Conservation (phyloP, 371 early-diverging fungal genomes). For the Rhizopus sp. region DNA sequence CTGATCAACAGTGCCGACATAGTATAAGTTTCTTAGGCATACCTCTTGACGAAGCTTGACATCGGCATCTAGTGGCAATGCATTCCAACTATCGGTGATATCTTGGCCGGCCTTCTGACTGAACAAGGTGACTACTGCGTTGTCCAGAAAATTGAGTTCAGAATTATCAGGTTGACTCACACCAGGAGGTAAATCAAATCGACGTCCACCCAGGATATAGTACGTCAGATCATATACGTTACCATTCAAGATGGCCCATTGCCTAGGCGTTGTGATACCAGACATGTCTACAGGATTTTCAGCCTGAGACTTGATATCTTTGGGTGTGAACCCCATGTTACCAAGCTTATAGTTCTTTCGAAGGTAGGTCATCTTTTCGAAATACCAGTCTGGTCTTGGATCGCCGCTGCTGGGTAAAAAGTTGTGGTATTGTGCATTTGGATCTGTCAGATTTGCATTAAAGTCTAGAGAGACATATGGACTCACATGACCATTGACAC, state of each 20-base stretch:
- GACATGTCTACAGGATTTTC: constrained; percentile 31
- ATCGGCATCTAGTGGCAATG: constrained; percentile 29
- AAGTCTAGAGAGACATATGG: constrained; percentile 40
- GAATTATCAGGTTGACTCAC: constrained; percentile 21
- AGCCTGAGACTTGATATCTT: constrained; percentile 35
- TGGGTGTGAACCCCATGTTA: constrained; percentile 38
- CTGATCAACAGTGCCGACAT: constrained; percentile 83
- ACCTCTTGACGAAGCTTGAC: constrained; percentile 36
- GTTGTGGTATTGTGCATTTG: constrained; percentile 43
- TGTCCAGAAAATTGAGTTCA: constrained; percentile 46
- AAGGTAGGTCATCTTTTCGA: constrained; percentile 48
- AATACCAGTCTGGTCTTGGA: constrained; percentile 56
- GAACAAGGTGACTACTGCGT: constrained; percentile 59
- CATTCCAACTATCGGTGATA: constrained; percentile 60
- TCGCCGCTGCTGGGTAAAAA: constrained; percentile 42
- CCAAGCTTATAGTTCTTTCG: constrained; percentile 55
- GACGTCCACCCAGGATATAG: constrained; percentile 48
- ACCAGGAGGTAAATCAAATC: constrained; percentile 21
- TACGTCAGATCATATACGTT: constrained; percentile 61
- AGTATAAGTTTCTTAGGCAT: constrained; percentile 80
- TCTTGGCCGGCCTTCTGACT: constrained; percentile 60
- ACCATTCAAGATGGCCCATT: constrained; percentile 58
- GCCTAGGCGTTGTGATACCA: constrained; percentile 21
- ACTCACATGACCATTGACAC: constrained; percentile 37
- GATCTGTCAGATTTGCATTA: constrained; percentile 40